Base-by-base conservation (phyloP, 2,329 filamentous ascomycete species). In the Colletotrichum zoysiae region DNA sequence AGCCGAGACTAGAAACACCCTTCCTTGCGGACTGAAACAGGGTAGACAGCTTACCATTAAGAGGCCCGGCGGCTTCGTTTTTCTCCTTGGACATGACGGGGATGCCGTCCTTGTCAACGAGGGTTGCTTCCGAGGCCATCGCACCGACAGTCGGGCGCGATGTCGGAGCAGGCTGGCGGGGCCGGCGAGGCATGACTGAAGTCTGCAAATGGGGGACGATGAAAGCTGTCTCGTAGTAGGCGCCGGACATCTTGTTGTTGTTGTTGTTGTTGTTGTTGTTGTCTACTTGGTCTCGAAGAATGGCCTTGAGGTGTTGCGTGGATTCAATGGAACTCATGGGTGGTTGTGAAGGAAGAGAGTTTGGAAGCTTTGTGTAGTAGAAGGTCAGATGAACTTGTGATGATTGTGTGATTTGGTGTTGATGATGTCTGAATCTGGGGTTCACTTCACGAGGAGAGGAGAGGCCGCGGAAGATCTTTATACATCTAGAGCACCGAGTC, bases 211-310 rank as follows among this genome's bases (percentile, higher is more conserved):
- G 40, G 20, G 70, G 70, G 12, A 71, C 62, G 56, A 67, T 53
- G 38, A 71, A 71, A n/a, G 70, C 70, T 33, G 57, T 53, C 42
- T 73, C 70, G 70, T 73, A 73, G 61, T 61, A 73, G 50, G 64
- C 53, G 50, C 62, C 61, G 14, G 56, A 67, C 70, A 73, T 66
- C 20, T 48, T 66, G 40, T 23, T 44, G 38, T 40, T 40, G 42
- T 48, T 60, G 61, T 51, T 44, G 38, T 40, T 40, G 16, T 48
- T 30, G 3, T 30, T 30, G 30, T 48, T 66, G 40, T 23, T 60
- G 62, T 51, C 44, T 44, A 44, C 26, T 38, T 35, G 53, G 44
- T 71, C 70, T 16, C 58, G 46, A 33, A 73, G 56, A 35, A 71
- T 73, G 61, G 67, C 61, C 48, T 71, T 70, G 67, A 73, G 67